Evolutionary conservation across 2,329 filamentous ascomycete genomes (phyloP).

Genomic region (Dothistroma septosporum): DNA sequence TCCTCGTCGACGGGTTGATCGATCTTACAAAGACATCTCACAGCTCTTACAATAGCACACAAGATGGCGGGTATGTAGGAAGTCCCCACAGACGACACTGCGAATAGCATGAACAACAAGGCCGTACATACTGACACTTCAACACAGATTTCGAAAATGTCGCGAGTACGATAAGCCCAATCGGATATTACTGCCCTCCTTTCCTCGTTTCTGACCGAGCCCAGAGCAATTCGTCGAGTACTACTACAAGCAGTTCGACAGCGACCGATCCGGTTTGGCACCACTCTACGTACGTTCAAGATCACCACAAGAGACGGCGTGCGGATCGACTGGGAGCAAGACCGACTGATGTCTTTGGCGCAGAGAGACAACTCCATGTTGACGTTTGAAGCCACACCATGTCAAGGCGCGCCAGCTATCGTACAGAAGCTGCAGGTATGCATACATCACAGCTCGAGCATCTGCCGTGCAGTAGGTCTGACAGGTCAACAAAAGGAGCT

Average conservation of each 20-base stretch:
- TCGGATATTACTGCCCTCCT: background rate
- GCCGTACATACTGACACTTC: background rate
- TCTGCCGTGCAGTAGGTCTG: background rate
- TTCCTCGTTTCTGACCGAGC: constrained; percentile 3
- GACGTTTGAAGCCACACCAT: constrained; percentile 75
- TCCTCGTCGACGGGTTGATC: background rate
- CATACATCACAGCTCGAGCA: background rate
- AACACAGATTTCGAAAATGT: constrained; percentile 32
- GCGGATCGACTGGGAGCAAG: background rate
- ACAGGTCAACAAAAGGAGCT: constrained; percentile 58
- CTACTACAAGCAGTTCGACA: constrained; percentile 88
- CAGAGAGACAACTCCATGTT: constrained; percentile 84
- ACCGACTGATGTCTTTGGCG: constrained; percentile 14
- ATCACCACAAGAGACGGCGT: background rate
- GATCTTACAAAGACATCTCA: background rate
- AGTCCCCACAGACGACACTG: background rate
- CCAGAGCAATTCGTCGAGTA: constrained; percentile 81
- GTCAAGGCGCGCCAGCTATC: constrained; percentile 63
- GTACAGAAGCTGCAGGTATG: constrained; percentile 76
- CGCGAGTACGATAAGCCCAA: constrained; percentile 27
- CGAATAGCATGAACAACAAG: background rate
- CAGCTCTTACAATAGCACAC: constrained; percentile 2
- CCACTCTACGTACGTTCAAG: constrained; percentile 68
- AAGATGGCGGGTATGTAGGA: constrained; percentile 24
- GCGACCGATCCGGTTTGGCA: constrained; percentile 60